These are phyloP conservation scores for Podospora pseudoanserina DNA, from an alignment of 495 filamentous ascomycete genomes.

Conservation along the genomic window DNA sequence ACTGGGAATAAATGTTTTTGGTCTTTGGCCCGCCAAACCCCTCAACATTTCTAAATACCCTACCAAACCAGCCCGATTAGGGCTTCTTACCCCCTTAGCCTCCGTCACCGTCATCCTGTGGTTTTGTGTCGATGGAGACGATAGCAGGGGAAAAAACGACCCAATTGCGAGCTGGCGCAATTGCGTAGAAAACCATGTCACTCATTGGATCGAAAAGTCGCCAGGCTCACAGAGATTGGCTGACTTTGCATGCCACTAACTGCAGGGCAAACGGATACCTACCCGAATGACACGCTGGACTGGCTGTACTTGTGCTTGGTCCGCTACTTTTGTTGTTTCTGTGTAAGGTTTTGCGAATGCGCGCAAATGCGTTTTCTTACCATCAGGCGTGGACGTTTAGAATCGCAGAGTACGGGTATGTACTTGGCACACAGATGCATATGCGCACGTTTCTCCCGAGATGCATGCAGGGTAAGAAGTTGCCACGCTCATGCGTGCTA, in stretches of 20 bases:
- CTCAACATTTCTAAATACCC: not conserved
- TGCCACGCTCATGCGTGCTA: too few species aligned
- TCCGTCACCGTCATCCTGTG: not conserved
- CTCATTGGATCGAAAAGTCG: constrained; percentile 13
- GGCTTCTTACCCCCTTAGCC: not conserved
- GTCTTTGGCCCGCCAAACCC: not conserved
- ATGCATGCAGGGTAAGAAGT: too few species aligned
- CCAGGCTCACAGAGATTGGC: not conserved
- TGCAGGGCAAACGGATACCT: constrained; percentile 1
- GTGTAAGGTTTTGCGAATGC: constrained; percentile 5
- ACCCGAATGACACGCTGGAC: not conserved
- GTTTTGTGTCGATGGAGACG: not conserved
- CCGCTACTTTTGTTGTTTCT: not conserved
- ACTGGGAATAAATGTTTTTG: not conserved
- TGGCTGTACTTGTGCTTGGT: too few species aligned
- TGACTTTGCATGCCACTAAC: not conserved
- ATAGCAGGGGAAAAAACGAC: not conserved
- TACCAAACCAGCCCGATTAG: not conserved
- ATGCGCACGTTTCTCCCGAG: not conserved
- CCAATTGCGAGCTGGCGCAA: constrained; percentile 25
- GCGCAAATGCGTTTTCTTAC: constrained; percentile 3
- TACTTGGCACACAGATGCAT: not conserved
- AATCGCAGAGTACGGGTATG: too few species aligned
- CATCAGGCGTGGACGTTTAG: not conserved
- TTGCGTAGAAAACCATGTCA: constrained; percentile 15